phyloP scores from a whole-genome alignment of 1,284 basidiomycete species.

The Apiotrichum akiyoshidainum region DNA sequence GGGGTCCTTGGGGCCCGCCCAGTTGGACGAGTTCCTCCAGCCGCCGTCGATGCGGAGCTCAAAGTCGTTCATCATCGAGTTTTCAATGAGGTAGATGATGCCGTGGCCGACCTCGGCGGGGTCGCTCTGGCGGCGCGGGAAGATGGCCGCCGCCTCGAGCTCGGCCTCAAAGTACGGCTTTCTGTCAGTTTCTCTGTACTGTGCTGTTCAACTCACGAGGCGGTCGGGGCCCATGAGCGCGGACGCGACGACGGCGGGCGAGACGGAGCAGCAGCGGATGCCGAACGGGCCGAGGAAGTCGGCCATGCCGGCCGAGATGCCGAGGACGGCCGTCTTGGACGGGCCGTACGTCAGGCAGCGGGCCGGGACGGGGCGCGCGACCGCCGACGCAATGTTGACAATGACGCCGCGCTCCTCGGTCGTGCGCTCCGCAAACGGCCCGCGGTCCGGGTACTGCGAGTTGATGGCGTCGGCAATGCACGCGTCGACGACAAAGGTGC shows the following conservation, averaged over 20 bases:
- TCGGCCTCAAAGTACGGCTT: conserved; percentile 26
- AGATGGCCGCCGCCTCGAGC: conserved; percentile 23
- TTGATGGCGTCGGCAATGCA: conserved; percentile 38
- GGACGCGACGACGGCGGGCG: conserved; percentile 36
- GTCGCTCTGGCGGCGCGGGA: conserved; percentile 21
- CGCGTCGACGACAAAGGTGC: conserved; percentile 34
- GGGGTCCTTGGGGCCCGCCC: conserved; percentile 20
- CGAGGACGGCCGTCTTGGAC: conserved; percentile 29
- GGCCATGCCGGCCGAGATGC: conserved; percentile 23
- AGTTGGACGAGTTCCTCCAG: conserved; percentile 25
- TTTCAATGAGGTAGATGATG: conserved; percentile 32
- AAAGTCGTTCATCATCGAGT: conserved; percentile 37
- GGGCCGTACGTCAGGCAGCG: conserved; percentile 34
- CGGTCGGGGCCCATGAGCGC: conserved; percentile 27
- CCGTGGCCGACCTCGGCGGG: conserved; percentile 25
- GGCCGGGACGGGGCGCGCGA: conserved; percentile 28
- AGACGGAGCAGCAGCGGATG: conserved; percentile 33
- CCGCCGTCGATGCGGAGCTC: conserved; percentile 26
- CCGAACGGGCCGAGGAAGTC: conserved; percentile 34
- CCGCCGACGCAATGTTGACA: conserved; percentile 35
- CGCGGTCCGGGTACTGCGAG: conserved; percentile 29
- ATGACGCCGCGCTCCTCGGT: conserved; percentile 36
- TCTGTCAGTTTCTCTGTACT: not conserved
- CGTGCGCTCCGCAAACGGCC: conserved; percentile 13
- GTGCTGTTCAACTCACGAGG: conserved; percentile 11